These are phyloP conservation scores for Saxispiralis lemnorum DNA, from an alignment of 495 filamentous ascomycete species.

Conservation along the genomic window DNA sequence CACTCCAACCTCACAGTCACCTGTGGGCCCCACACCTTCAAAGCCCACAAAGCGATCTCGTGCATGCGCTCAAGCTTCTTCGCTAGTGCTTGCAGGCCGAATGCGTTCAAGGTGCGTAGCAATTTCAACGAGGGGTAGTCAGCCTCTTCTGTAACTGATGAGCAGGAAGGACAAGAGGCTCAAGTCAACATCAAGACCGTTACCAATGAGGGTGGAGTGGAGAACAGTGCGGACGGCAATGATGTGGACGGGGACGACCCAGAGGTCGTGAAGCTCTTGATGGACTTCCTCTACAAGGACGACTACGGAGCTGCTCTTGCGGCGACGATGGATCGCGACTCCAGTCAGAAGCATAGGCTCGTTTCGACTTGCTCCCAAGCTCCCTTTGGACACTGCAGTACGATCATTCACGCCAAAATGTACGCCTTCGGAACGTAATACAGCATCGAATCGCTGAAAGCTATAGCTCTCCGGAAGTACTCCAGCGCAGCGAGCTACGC, in stretches of 20 bases:
- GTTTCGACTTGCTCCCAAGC: too few species aligned
- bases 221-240: background rate
- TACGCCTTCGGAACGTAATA: slow-evolving; percentile 4
- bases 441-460: slow-evolving; percentile 1
- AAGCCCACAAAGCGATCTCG: slow-evolving; percentile 20
- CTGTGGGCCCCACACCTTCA: slow-evolving; percentile 17
- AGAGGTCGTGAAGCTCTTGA: slow-evolving; percentile 4
- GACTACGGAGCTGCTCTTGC: slow-evolving; percentile 1
- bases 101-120: too few species aligned
- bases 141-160: too few species aligned
- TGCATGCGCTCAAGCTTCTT: slow-evolving; percentile 22
- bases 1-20: slow-evolving; percentile 22
- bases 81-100: slow-evolving; percentile 15
- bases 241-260: slow-evolving; percentile 1
- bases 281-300: slow-evolving; percentile 8
- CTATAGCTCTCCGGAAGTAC: slow-evolving; percentile 2
- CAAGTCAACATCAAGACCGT: too few species aligned
- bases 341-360: too few species aligned
- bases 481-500: background rate
- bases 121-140: too few species aligned
- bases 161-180: too few species aligned
- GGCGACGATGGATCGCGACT: too few species aligned
- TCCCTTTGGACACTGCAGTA: slow-evolving; percentile 1
- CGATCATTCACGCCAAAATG: slow-evolving; percentile 9
- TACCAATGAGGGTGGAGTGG: background rate